A percentile compares a stretch with the other conserved stretches of the same genome.
Evolutionary conservation across 148 eudicot species (phyloP).

Genomic region (Gaultheria prostrata): DNA sequence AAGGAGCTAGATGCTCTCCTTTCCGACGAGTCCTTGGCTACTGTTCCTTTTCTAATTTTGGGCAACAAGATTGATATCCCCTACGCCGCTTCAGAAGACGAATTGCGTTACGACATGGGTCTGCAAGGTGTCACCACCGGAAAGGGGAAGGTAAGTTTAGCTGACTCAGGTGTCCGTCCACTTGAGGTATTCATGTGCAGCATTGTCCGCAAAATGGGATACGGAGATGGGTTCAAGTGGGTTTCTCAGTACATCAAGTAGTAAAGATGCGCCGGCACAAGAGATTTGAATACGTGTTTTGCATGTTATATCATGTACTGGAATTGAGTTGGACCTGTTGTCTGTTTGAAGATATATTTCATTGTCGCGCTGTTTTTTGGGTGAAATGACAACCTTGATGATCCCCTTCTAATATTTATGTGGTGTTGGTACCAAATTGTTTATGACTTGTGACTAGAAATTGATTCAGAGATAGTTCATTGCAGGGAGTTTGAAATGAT

Average conservation of each 20-base stretch:
- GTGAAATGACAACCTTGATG: slow-evolving; percentile 19
- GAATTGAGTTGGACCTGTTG: slow-evolving; percentile 22
- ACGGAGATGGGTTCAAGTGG: slow-evolving; percentile 47
- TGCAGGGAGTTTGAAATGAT: neutral
- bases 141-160: slow-evolving; percentile 38
- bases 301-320: slow-evolving; percentile 19
- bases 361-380: neutral
- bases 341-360: slow-evolving; percentile 28
- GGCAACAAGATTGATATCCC: slow-evolving; percentile 44
- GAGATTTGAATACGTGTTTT: neutral
- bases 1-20: slow-evolving; percentile 45
- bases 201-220: slow-evolving; percentile 49
- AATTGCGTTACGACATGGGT: slow-evolving; percentile 36
- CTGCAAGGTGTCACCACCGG: slow-evolving; percentile 39
- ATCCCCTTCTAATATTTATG: slow-evolving; percentile 3
- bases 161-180: slow-evolving; percentile 34
- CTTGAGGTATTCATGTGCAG: slow-evolving; percentile 51
- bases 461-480: neutral
- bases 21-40: slow-evolving; percentile 40
- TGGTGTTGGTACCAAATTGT: slow-evolving; percentile 4
- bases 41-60: slow-evolving; percentile 39
- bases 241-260: slow-evolving; percentile 46
- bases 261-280: neutral
- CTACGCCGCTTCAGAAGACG: slow-evolving; percentile 44
- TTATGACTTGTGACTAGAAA: slow-evolving; percentile 12